phyloP scores from a whole-genome alignment of 2,329 filamentous ascomycete species.

The Pochonia chlamydosporia region DNA sequence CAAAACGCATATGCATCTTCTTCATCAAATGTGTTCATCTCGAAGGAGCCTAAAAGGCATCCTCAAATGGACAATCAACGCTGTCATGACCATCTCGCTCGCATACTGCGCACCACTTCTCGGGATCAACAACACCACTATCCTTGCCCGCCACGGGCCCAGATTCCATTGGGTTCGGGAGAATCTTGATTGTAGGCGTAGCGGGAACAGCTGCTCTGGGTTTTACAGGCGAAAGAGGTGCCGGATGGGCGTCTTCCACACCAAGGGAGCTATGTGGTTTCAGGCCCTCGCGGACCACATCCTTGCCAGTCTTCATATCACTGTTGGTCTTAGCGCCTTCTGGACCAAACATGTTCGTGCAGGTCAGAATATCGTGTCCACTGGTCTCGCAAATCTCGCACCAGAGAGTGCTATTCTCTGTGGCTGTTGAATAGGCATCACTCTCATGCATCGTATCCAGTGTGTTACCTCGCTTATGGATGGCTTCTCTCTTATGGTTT shows the following conservation, averaged over 20 bases:
- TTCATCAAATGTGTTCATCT: neutral
- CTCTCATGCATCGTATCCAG: slow-evolving; percentile 67
- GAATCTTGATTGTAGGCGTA: slow-evolving; percentile 38
- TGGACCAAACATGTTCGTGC: slow-evolving; percentile 77
- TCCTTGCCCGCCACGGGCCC: slow-evolving; percentile 72
- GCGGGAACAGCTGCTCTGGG: slow-evolving; percentile 33
- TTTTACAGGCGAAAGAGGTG: slow-evolving; percentile 49
- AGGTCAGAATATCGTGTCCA: slow-evolving; percentile 90
- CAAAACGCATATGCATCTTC: neutral
- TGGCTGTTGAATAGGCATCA: slow-evolving; percentile 62
- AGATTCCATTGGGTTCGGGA: slow-evolving; percentile 58
- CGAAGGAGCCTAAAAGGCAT: slow-evolving; percentile 50
- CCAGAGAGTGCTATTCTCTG: slow-evolving; percentile 71
- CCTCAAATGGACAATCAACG: slow-evolving; percentile 89
- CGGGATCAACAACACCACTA: slow-evolving; percentile 69
- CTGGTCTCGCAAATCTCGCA: slow-evolving; percentile 93
- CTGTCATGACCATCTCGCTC: slow-evolving; percentile 96
- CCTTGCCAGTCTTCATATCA: slow-evolving; percentile 27
- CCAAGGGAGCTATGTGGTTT: slow-evolving; percentile 32
- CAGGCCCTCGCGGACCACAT: slow-evolving; percentile 28
- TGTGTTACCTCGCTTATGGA: slow-evolving; percentile 32
- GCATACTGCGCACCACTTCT: slow-evolving; percentile 96
- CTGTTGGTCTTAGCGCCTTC: slow-evolving; percentile 29
- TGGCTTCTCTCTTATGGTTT: slow-evolving; percentile 36
- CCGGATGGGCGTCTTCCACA: slow-evolving; percentile 42